Conservation (phyloP, 805 yeast species). For the Ogataea salicorniae region DNA sequence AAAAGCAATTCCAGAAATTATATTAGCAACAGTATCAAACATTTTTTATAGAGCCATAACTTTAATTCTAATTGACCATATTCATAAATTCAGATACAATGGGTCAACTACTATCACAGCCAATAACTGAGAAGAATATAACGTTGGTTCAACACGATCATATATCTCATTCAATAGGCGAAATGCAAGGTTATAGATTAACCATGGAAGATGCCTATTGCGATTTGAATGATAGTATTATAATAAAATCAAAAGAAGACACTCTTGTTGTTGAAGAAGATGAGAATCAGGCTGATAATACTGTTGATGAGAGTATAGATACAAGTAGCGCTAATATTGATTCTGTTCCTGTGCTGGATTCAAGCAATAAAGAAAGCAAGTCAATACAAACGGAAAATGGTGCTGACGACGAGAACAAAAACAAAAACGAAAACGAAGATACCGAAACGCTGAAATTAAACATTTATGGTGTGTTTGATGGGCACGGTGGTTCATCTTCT, state of each 20-base stretch:
- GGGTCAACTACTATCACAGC: constrained; percentile 76
- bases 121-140: constrained; percentile 62
- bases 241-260: constrained; percentile 6
- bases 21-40: too few species aligned
- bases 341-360: too few species aligned
- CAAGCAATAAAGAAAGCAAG: too few species aligned
- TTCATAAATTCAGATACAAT: constrained; percentile 26
- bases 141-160: constrained; percentile 41
- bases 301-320: background rate
- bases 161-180: constrained; percentile 57
- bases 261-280: background rate
- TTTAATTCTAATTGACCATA: background rate
- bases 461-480: constrained; percentile 73
- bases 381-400: too few species aligned
- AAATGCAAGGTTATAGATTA: constrained; percentile 74
- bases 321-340: too few species aligned
- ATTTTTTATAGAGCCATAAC: too few species aligned
- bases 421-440: background rate
- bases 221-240: constrained; percentile 33
- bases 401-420: background rate
- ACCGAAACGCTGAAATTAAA: constrained; percentile 20
- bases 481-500: constrained; percentile 71
- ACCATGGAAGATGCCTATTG: constrained; percentile 76
- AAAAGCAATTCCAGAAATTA: too few species aligned
- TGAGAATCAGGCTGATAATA: background rate